Evolutionary conservation across 768 basidiomycete genomes (phyloP).

Genomic region (Hericium coralloides): DNA sequence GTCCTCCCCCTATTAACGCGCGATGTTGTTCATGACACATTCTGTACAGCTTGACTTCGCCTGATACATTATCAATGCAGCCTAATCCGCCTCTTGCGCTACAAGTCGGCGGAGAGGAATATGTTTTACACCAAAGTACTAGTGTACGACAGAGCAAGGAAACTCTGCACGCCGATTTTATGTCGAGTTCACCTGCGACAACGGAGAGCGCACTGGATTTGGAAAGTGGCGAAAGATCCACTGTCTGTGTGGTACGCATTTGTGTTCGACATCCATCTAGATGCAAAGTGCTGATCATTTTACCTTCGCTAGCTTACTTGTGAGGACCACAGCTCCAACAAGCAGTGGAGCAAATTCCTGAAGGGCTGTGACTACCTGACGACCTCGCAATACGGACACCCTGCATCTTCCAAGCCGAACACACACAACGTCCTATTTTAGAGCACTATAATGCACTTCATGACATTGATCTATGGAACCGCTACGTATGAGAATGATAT

Average conservation of each 20-base stretch:
- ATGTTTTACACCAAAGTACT: constrained; percentile 36
- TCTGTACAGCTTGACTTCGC: constrained; percentile 26
- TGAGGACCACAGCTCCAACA: constrained; percentile 26
- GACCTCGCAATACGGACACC: constrained; percentile 14
- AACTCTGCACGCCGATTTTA: constrained; percentile 7
- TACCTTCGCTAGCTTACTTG: constrained; percentile 34
- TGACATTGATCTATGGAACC: not conserved
- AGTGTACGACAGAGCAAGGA: constrained; percentile 40
- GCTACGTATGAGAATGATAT: not conserved
- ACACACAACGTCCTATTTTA: not conserved
- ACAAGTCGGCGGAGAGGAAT: constrained; percentile 26
- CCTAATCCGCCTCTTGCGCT: constrained; percentile 42
- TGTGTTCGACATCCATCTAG: not conserved
- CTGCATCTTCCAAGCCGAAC: no score
- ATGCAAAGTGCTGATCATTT: not conserved
- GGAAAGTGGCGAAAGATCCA: constrained; percentile 42
- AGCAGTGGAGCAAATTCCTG: constrained; percentile 39
- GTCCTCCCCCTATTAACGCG: constrained; percentile 15
- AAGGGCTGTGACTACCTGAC: constrained; percentile 35
- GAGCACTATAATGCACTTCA: not conserved
- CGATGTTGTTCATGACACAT: constrained; percentile 1
- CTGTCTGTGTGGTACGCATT: constrained; percentile 43
- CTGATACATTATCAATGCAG: constrained; percentile 22
- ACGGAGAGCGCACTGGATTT: constrained; percentile 46
- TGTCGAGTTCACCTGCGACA: constrained; percentile 15